Conservation (phyloP, 192 early-diverging fungal genomes). For the Podila verticillata region DNA sequence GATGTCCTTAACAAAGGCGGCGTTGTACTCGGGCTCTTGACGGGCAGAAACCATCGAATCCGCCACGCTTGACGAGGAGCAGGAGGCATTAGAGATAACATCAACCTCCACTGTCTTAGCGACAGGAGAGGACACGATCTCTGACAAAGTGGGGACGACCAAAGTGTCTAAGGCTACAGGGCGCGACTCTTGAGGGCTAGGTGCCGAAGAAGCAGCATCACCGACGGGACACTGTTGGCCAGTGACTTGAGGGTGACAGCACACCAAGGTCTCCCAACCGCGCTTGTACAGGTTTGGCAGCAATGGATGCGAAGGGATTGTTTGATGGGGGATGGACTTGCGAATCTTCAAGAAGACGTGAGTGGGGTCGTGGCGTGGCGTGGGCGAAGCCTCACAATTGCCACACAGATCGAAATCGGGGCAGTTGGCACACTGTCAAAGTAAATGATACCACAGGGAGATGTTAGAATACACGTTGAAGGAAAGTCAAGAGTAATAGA, state of each 20-base stretch:
- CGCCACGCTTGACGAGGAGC: not conserved
- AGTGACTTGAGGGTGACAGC: not conserved
- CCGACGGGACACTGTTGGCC: conserved; percentile 3
- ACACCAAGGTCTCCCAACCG: conserved; percentile 15
- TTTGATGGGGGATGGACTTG: conserved; percentile 33
- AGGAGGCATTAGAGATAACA: too few relatives aligned
- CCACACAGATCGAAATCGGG: conserved; percentile 70
- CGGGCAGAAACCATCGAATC: not conserved
- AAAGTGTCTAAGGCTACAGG: not conserved
- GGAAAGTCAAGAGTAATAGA: not conserved
- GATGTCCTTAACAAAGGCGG: conserved; percentile 72
- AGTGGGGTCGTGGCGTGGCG: conserved; percentile 38
- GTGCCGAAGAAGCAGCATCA: not conserved
- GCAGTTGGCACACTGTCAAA: conserved; percentile 64
- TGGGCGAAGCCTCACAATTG: conserved; percentile 60
- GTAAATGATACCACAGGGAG: not conserved
- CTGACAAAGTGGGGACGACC: not conserved
- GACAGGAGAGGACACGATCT: not conserved
- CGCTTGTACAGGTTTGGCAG: conserved; percentile 53
- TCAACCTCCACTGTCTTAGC: not conserved
- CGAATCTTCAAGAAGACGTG: conserved; percentile 64
- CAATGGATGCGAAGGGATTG: conserved; percentile 17
- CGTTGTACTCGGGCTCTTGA: not conserved
- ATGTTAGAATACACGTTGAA: not conserved
- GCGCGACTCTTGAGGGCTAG: not conserved